Base-by-base conservation (phyloP, 129 eudicot genomes). In the Chrysanthemum seticuspe region DNA sequence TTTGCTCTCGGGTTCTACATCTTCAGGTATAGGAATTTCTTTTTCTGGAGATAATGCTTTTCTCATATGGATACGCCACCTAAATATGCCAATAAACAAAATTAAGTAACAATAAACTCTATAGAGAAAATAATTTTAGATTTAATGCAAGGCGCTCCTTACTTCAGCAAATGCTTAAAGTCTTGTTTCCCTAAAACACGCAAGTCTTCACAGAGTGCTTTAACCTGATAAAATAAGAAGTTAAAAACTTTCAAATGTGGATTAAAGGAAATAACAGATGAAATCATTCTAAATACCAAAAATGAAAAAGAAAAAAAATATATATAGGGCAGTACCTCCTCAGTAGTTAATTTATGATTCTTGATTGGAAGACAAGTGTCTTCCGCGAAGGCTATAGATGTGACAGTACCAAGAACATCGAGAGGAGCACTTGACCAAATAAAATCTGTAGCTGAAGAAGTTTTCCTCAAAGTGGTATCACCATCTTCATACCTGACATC, bases 161-260 rank as follows among this genome's bases (percentile, higher is more conserved):
- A 94, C 98, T 94, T 94, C 65, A 94, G 55, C 49, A 94, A 86
- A 79, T 94, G 85, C 82, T 87, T 94, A 65, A 94, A 94, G 82
- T 94, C 98, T 81, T 90, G 97, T 80, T 90, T 94, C 34, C 93
- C 97, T 59, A 94, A 65, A 71, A 94, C 98, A 70, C 96, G 92
- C 70, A 94, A 83, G 81, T 94, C 98, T 61, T 90, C 97, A 71
- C 98, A 94, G 0, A 88, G 86, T 64, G 95, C 83, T 83, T 82
- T 88, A 12, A 94, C 92, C 98, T 93, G 74, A 51, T 12, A 57
- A 68, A 67, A 62, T 51, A 65, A 71, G 62, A 34, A 40, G 47
- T 40, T 40, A 23, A 47, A 29, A 67, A 76, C 4, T 54, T 29
- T 70, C 51, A 73, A 18, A 9, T 14, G 25, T 12, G 12, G 8